Evolutionary conservation across 2,329 filamentous ascomycete species (phyloP).

Genomic region (Thermochaetoides dissita): DNA sequence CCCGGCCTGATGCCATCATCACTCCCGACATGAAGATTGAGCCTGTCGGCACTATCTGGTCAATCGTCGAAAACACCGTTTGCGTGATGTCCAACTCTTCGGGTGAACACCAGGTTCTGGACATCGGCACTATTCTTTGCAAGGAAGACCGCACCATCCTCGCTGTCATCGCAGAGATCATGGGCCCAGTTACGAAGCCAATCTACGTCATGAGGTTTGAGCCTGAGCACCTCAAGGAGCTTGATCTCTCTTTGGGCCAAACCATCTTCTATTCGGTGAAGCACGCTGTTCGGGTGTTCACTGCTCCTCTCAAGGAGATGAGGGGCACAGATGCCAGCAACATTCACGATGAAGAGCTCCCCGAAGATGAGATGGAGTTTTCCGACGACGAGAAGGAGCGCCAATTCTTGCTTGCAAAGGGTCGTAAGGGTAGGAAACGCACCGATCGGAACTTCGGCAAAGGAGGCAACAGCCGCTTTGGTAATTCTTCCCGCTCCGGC

Average conservation of each 20-base stretch:
- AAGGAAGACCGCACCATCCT: constrained; percentile 60
- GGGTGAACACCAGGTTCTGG: constrained; percentile 73
- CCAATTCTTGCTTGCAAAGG: constrained; percentile 18
- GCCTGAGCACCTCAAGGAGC: constrained; percentile 50
- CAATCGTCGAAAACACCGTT: constrained; percentile 63
- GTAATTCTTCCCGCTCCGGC: background rate
- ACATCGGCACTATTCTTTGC: constrained; percentile 73
- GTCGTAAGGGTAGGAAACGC: too few species aligned
- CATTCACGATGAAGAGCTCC: constrained; percentile 82
- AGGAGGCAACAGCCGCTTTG: too few species aligned
- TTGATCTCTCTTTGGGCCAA: constrained; percentile 53
- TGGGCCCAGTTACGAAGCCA: constrained; percentile 75
- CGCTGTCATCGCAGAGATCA: constrained; percentile 69
- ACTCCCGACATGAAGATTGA: constrained; percentile 64
- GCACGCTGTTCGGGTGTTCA: constrained; percentile 76
- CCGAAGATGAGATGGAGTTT: constrained; percentile 79
- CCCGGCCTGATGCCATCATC: constrained; percentile 66
- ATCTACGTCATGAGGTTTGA: constrained; percentile 70
- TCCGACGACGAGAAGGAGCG: constrained; percentile 93
- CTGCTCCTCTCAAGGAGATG: constrained; percentile 58
- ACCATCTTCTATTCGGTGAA: constrained; percentile 66
- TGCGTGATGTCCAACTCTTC: constrained; percentile 66
- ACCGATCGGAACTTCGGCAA: too few species aligned
- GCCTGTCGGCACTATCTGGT: constrained; percentile 60
- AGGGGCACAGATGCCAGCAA: constrained; percentile 94